Evolutionary conservation across 495 filamentous ascomycete genomes (phyloP).

Genomic region (Penicillium macrosclerotiorum): DNA sequence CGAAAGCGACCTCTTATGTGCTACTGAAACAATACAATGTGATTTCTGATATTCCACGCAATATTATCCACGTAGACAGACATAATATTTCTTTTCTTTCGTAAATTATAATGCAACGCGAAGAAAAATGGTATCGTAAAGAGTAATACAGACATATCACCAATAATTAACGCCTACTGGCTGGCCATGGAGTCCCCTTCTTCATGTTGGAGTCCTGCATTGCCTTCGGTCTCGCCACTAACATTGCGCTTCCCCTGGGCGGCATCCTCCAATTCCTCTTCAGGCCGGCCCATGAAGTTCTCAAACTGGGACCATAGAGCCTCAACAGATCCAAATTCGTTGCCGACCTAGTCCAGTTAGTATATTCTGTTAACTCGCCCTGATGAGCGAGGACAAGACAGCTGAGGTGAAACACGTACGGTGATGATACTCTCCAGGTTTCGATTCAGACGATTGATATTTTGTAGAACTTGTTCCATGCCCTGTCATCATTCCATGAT

Average conservation of each 20-base stretch:
- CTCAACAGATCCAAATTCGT: constrained; percentile 95
- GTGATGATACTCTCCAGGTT: constrained; percentile 89
- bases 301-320: constrained; percentile 97
- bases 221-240: constrained; percentile 25
- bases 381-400: too few relatives aligned
- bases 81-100: too few relatives aligned
- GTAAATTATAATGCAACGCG: constrained; percentile 1
- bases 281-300: constrained; percentile 78
- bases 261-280: constrained; percentile 51
- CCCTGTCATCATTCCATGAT: constrained; percentile 48
- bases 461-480: constrained; percentile 91
- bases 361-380: too few relatives aligned
- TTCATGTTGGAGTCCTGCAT: constrained; percentile 16
- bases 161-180: constrained; percentile 7
- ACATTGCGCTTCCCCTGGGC: constrained; percentile 26
- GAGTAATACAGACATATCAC: neutral
- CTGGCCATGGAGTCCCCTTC: constrained; percentile 12
- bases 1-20: constrained; percentile 35
- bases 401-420: constrained; percentile 53
- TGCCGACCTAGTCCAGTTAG: constrained; percentile 65
- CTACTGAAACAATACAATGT: constrained; percentile 25
- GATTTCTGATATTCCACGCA: constrained; percentile 13
- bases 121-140: constrained; percentile 18
- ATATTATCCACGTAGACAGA: constrained; percentile 1
- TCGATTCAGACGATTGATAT: constrained; percentile 93